phyloP scores from a whole-genome alignment of 1,284 basidiomycete species.

The Exobasidium cylindrosporum region DNA sequence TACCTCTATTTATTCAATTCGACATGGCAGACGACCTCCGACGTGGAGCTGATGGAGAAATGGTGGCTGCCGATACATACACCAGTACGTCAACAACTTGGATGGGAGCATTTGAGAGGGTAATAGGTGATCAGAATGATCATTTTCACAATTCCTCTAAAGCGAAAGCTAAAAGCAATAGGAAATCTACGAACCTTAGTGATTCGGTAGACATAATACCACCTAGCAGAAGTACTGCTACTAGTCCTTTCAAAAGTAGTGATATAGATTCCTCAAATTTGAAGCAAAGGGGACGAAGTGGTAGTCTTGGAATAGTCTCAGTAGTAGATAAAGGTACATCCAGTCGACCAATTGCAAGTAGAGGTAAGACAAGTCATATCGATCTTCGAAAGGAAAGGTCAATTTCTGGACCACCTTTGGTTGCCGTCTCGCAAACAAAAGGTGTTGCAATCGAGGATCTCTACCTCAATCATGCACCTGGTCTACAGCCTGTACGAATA shows the following conservation, averaged over 20 bases:
- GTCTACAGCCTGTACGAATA: constrained; percentile 30
- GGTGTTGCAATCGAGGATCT: constrained; percentile 24
- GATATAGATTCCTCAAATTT: background rate
- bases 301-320: background rate
- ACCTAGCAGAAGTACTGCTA: background rate
- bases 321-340: background rate
- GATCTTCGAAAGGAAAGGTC: background rate
- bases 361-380: background rate
- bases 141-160: background rate
- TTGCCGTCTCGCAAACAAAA: background rate
- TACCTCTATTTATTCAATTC: no score
- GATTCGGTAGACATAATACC: background rate
- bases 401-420: constrained; percentile 14
- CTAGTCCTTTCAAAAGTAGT: background rate
- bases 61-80: background rate
- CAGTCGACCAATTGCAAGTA: background rate
- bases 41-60: background rate
- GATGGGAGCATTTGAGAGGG: constrained; percentile 49
- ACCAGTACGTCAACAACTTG: constrained; percentile 13
- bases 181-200: background rate
- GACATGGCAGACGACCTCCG: background rate
- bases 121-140: constrained; percentile 45
- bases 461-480: constrained; percentile 48
- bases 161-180: background rate
- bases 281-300: background rate